phyloP scores from a whole-genome alignment of 495 filamentous ascomycete species.

The Aspergillus biplanus region DNA sequence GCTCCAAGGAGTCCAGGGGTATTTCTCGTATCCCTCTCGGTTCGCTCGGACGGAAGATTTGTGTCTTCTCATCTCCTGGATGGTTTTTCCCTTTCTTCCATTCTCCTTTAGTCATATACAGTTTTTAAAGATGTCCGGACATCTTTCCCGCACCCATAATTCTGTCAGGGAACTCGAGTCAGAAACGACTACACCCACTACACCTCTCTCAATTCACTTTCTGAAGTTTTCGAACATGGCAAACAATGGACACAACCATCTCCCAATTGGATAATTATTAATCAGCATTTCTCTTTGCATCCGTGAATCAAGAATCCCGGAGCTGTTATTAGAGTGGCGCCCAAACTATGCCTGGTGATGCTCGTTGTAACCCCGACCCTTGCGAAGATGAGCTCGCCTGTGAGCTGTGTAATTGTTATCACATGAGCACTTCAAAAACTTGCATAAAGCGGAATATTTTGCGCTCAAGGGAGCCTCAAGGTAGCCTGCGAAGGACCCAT shows the following conservation, averaged over 20 bases:
- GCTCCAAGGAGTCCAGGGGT: neutral
- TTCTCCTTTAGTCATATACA: neutral
- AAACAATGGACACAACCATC: no score
- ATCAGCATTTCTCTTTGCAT: neutral
- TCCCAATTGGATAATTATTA: neutral
- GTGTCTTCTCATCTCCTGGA: no score
- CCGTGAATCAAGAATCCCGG: neutral
- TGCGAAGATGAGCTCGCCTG: neutral
- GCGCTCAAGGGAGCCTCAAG: neutral
- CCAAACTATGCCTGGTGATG: neutral
- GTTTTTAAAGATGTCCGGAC: neutral
- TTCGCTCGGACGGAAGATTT: neutral
- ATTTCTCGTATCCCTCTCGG: neutral
- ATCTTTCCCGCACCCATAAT: neutral
- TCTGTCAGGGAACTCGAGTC: neutral
- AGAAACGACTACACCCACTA: neutral
- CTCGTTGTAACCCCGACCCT: neutral
- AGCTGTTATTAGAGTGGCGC: neutral
- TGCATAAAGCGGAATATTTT: slow-evolving; percentile 2
- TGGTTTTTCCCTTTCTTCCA: neutral
- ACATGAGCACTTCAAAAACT: slow-evolving; percentile 6
- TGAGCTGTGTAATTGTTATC: neutral
- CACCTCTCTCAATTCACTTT: no score
- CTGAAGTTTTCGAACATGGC: no score
- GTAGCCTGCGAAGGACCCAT: neutral